Evolutionary conservation across 2,329 filamentous ascomycete species (phyloP).

Genomic region (Claviceps capensis): DNA sequence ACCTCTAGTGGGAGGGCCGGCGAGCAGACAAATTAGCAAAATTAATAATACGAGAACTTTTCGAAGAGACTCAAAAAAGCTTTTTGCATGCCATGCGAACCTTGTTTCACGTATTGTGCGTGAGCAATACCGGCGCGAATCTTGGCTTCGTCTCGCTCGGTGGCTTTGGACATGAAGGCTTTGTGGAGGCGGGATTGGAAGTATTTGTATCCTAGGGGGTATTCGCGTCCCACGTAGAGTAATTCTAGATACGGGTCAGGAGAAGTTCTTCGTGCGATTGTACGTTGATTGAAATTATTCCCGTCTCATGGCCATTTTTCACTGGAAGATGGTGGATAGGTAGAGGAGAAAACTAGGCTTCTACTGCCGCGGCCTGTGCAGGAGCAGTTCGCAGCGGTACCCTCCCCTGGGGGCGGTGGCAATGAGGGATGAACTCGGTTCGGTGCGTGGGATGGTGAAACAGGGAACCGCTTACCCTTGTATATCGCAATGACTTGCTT

Average conservation of each 20-base stretch:
- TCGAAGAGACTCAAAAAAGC: too few relatives aligned
- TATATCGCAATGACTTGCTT: constrained; percentile 74
- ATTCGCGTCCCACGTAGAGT: constrained; percentile 70
- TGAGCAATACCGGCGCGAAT: constrained; percentile 64
- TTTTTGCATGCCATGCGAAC: constrained; percentile 27
- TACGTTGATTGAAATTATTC: not conserved
- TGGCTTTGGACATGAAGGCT: constrained; percentile 67
- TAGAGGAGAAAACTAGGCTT: too few relatives aligned
- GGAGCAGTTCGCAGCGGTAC: too few relatives aligned
- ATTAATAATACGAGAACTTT: not conserved
- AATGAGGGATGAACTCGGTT: not conserved
- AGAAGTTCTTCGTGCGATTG: not conserved
- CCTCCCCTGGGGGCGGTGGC: not conserved
- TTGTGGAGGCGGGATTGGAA: constrained; percentile 71
- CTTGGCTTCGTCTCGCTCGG: constrained; percentile 55
- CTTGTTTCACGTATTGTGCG: constrained; percentile 85
- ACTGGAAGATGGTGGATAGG: too few relatives aligned
- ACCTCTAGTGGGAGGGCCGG: constrained; percentile 47
- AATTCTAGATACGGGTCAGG: constrained; percentile 45
- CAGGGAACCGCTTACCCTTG: constrained; percentile 48
- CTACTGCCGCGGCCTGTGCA: too few relatives aligned
- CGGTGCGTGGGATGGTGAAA: not conserved
- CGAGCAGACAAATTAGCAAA: not conserved
- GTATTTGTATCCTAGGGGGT: constrained; percentile 70
- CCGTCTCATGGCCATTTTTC: too few relatives aligned